Conservation (phyloP, 441 rosid genomes). For the Populus hybrid region DNA sequence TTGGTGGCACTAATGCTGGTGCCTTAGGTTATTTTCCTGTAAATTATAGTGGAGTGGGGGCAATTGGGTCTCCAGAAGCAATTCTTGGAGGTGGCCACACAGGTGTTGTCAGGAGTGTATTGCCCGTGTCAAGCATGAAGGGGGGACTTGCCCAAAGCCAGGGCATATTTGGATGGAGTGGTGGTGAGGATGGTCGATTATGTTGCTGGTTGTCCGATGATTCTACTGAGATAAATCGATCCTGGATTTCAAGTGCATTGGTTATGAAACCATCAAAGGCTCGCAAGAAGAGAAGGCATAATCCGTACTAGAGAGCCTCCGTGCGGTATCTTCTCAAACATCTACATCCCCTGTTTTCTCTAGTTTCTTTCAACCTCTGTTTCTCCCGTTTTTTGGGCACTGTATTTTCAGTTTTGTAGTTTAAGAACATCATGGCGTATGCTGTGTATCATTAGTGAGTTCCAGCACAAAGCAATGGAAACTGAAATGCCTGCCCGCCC, state of each 20-base stretch:
- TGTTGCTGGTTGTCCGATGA: conserved; percentile 84
- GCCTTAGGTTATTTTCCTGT: conserved; percentile 87
- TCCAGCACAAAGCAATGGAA: not conserved
- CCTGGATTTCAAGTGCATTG: conserved; percentile 74
- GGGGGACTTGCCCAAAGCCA: conserved; percentile 29
- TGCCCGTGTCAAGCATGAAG: conserved; percentile 53
- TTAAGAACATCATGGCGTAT: not conserved
- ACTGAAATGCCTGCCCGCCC: not conserved
- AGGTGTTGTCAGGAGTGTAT: conserved; percentile 64
- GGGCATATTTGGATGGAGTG: conserved; percentile 86
- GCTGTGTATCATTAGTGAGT: not conserved
- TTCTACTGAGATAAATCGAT: conserved; percentile 35
- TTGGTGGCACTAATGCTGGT: conserved; percentile 81
- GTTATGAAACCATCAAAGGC: conserved; percentile 38
- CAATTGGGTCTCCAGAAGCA: conserved; percentile 66
- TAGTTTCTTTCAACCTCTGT: not conserved
- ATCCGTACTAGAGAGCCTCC: conserved; percentile 38
- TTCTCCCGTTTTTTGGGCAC: not conserved
- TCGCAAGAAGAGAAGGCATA: conserved; percentile 52
- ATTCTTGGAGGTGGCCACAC: conserved; percentile 81
- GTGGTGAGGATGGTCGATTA: conserved; percentile 91
- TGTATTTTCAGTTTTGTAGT: not conserved
- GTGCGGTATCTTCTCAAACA: not conserved
- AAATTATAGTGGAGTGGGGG: conserved; percentile 34
- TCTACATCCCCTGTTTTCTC: not conserved